phyloP scores from a whole-genome alignment of 2,329 filamentous ascomycete species.

The Aspergillus texensis region DNA sequence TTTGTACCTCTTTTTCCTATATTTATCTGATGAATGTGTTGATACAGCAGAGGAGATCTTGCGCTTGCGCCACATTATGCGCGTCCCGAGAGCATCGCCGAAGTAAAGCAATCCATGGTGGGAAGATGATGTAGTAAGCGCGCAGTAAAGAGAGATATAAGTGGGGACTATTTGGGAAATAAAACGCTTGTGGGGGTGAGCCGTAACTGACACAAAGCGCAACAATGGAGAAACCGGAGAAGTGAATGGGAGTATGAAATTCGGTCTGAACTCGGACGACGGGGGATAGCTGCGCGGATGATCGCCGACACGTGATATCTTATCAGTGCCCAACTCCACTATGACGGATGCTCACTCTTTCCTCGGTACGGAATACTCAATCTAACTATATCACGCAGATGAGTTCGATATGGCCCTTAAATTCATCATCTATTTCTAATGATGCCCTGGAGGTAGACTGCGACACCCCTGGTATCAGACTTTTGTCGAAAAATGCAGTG shows the following conservation, averaged over 20 bases:
- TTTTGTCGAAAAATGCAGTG: not conserved
- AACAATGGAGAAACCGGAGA: constrained; percentile 7
- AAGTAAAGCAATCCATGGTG: constrained; percentile 23
- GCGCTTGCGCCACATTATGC: constrained; percentile 31
- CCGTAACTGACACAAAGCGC: not conserved
- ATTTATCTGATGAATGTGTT: constrained; percentile 13
- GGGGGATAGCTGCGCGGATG: constrained; percentile 28
- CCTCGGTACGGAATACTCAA: not conserved
- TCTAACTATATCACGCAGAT: not conserved
- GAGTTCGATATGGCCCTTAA: not conserved
- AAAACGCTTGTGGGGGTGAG: constrained; percentile 1
- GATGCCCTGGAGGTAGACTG: not conserved
- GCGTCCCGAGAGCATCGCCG: constrained; percentile 20
- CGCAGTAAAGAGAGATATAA: not conserved
- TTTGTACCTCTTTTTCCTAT: constrained; percentile 13
- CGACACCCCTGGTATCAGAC: no score
- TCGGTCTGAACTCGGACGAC: constrained; percentile 15
- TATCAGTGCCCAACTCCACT: constrained; percentile 24
- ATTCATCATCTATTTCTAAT: not conserved
- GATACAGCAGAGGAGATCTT: constrained; percentile 18
- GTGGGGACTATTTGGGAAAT: not conserved
- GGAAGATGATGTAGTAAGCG: constrained; percentile 3
- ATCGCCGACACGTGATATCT: constrained; percentile 37
- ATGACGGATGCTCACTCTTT: not conserved
- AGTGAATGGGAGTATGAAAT: constrained; percentile 11